phyloP scores from a whole-genome alignment of 2,329 filamentous ascomycete genomes.

The Hymenoscyphus fraxineus region DNA sequence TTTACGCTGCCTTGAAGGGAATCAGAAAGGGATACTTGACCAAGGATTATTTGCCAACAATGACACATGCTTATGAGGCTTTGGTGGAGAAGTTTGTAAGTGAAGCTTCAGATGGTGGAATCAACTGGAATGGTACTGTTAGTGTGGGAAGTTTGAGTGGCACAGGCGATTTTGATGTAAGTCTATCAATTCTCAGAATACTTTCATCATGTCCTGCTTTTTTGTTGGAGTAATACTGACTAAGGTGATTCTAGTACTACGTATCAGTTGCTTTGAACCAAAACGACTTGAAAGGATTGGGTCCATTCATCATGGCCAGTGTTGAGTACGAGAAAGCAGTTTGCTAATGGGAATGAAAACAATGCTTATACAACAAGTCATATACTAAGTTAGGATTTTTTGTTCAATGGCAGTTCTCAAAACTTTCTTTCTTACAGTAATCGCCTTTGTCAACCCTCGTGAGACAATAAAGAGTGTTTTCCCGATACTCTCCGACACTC shows the following conservation, averaged over 20 bases:
- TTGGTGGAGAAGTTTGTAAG: constrained; percentile 23
- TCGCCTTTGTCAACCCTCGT: too few relatives aligned
- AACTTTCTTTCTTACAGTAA: too few relatives aligned
- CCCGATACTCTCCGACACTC: too few relatives aligned
- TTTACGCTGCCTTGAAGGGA: constrained; percentile 38
- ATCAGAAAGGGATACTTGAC: constrained; percentile 36
- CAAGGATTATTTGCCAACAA: constrained; percentile 15
- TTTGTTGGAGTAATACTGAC: neutral
- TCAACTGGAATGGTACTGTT: constrained; percentile 28
- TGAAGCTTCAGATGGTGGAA: constrained; percentile 12
- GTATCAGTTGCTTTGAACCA: constrained; percentile 17
- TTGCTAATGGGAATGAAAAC: neutral
- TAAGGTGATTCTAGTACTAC: constrained; percentile 23
- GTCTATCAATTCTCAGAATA: constrained; percentile 2
- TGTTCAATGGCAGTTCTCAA: neutral
- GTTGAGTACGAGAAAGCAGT: constrained; percentile 14
- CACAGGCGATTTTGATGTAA: constrained; percentile 25
- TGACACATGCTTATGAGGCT: constrained; percentile 23
- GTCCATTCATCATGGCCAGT: constrained; percentile 27
- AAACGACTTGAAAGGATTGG: constrained; percentile 28
- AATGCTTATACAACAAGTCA: neutral
- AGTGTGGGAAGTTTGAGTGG: constrained; percentile 23
- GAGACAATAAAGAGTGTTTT: too few relatives aligned
- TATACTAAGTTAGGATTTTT: neutral
- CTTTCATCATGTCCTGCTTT: neutral